Conservation (phyloP, 179 eudicot species). For the Actinidia polygama region DNA sequence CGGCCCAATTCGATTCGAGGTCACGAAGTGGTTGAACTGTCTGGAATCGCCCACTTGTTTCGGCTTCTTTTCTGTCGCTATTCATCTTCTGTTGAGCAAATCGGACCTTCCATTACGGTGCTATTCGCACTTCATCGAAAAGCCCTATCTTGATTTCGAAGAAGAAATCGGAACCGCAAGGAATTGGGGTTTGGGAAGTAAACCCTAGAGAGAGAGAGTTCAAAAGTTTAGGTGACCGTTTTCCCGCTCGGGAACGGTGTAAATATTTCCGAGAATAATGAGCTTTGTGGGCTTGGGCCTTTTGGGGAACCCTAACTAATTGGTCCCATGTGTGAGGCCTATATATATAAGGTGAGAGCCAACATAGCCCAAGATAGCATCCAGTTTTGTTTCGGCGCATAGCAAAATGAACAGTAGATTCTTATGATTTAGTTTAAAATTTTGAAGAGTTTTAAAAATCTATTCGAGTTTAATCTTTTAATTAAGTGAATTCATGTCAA, state of each 20-base stretch:
- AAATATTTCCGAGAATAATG: not conserved
- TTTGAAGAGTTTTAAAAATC: no score
- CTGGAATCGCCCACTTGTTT: slow-evolving; percentile 36
- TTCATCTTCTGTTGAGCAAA: slow-evolving; percentile 34
- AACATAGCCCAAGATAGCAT: no score
- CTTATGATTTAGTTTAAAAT: no score
- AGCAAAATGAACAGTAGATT: no score
- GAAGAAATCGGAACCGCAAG: not conserved
- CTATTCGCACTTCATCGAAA: slow-evolving; percentile 16
- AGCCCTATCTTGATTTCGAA: slow-evolving; percentile 30
- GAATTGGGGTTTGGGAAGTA: not conserved
- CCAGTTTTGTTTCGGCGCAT: no score
- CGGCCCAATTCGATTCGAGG: slow-evolving; percentile 87
- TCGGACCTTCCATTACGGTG: slow-evolving; percentile 15
- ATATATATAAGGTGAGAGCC: no score
- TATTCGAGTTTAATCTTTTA: no score
- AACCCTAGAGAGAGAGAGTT: not conserved
- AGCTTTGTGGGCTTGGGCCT: not conserved
- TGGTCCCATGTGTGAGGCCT: no score
- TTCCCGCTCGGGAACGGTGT: slow-evolving; percentile 26
- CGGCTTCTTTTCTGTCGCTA: slow-evolving; percentile 28
- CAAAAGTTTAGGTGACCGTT: slow-evolving; percentile 26
- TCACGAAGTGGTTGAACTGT: slow-evolving; percentile 76
- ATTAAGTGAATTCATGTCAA: no score
- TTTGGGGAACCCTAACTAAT: not conserved